A percentile compares a stretch with the other conserved stretches of the same genome.
phyloP scores from a whole-genome alignment of 2,329 filamentous ascomycete species.

The Stromatinia cepivora region DNA sequence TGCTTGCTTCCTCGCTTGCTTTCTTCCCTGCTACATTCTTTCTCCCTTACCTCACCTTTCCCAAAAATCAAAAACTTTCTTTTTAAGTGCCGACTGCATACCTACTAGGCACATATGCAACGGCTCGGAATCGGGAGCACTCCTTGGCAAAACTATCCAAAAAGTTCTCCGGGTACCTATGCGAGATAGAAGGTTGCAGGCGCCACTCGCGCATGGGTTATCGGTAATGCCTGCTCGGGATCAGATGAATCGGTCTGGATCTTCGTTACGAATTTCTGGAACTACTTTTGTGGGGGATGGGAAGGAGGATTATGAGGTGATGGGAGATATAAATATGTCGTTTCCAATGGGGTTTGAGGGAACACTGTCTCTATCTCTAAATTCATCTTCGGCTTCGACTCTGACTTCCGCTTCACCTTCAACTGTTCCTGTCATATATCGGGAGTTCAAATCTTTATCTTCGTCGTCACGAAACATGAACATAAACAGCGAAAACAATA shows the following conservation, averaged over 20 bases:
- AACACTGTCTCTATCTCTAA: background rate
- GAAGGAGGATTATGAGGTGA: background rate
- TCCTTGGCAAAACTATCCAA: constrained; percentile 3
- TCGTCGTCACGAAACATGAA: background rate
- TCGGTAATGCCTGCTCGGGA: background rate
- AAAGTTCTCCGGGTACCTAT: background rate
- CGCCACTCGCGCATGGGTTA: constrained; percentile 12
- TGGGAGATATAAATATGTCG: background rate
- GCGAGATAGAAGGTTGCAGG: background rate
- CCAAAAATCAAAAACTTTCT: background rate
- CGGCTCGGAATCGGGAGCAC: constrained; percentile 5
- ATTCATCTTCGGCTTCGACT: background rate
- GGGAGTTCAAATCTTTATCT: background rate
- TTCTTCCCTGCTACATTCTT: background rate
- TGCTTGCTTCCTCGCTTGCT: background rate
- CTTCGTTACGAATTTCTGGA: background rate
- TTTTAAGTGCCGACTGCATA: background rate
- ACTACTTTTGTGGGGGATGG: background rate
- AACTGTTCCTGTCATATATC: background rate
- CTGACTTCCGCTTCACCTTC: background rate
- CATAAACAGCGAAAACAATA: constrained; percentile 13
- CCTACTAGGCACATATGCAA: constrained; percentile 13
- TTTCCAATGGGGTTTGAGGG: background rate
- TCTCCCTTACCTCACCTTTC: background rate
- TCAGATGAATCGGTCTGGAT: constrained; percentile 3